These are phyloP conservation scores for Kwoniella europaea DNA, from an alignment of 768 basidiomycete species.

Conservation along the genomic window DNA sequence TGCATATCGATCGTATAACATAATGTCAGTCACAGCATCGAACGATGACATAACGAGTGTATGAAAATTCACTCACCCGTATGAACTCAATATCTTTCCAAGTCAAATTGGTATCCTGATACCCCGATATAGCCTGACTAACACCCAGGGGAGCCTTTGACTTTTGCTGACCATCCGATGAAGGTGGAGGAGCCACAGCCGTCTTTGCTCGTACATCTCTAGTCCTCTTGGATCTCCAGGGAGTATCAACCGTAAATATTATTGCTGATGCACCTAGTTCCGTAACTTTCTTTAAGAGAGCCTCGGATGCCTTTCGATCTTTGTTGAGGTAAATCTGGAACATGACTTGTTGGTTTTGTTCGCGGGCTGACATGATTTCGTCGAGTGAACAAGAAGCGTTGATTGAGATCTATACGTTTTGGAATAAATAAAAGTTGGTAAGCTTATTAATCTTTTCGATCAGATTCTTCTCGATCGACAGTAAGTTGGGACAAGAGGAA, in stretches of 20 bases:
- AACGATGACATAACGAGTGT: too few species aligned
- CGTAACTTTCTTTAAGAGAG: slow-evolving; percentile 73
- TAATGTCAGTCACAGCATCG: too few species aligned
- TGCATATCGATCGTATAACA: too few species aligned
- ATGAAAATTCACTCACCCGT: slow-evolving; percentile 21
- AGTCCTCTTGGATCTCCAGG: slow-evolving; percentile 75
- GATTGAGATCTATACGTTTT: slow-evolving; percentile 48
- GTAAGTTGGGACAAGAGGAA: neutral
- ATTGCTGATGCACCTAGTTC: slow-evolving; percentile 81
- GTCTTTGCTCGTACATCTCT: slow-evolving; percentile 51
- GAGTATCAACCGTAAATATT: slow-evolving; percentile 87
- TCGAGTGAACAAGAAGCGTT: slow-evolving; percentile 58
- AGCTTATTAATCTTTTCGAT: too few species aligned
- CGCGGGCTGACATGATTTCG: slow-evolving; percentile 57
- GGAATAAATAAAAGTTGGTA: too few species aligned
- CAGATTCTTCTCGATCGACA: too few species aligned
- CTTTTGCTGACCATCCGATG: slow-evolving; percentile 13
- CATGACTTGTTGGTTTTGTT: slow-evolving; percentile 54
- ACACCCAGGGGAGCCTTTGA: slow-evolving; percentile 50
- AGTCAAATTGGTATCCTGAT: slow-evolving; percentile 57
- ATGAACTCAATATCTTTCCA: slow-evolving; percentile 58
- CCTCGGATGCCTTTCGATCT: slow-evolving; percentile 70
- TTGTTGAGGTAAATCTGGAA: slow-evolving; percentile 76
- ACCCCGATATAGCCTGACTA: slow-evolving; percentile 53
- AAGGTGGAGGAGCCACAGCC: slow-evolving; percentile 24